A percentile compares a stretch with the other conserved stretches of the same genome.
These are phyloP conservation scores for Myriosclerotinia scirpicola DNA, from an alignment of 2,329 filamentous ascomycete species.

Conservation along the genomic window DNA sequence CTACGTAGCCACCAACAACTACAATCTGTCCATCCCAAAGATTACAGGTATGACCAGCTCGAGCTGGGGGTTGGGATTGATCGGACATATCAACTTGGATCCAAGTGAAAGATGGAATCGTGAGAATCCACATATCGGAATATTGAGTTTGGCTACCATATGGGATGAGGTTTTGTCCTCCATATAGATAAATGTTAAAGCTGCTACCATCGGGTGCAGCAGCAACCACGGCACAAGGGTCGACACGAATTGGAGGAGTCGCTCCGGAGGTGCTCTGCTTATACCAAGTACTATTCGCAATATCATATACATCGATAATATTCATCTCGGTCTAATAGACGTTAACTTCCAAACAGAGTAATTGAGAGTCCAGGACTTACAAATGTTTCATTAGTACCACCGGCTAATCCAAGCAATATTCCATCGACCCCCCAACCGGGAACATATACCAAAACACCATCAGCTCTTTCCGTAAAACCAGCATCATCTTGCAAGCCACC, in stretches of 20 bases:
- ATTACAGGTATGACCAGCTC: conserved; percentile 68
- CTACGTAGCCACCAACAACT: conserved; percentile 68
- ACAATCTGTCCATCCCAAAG: conserved; percentile 71
- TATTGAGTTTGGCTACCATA: conserved; percentile 58
- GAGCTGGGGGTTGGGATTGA: conserved; percentile 57
- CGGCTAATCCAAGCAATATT: conserved; percentile 69
- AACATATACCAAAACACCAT: conserved; percentile 70
- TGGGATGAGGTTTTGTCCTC: conserved; percentile 70
- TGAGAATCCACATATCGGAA: conserved; percentile 73
- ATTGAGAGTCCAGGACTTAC: conserved; percentile 44
- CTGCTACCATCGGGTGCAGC: conserved; percentile 70
- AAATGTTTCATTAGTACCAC: conserved; percentile 68
- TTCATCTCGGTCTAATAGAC: conserved; percentile 58
- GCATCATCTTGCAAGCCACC: conserved; percentile 65
- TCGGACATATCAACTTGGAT: conserved; percentile 58
- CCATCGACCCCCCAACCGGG: conserved; percentile 72
- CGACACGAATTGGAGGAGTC: conserved; percentile 64
- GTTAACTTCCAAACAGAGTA: conserved; percentile 22
- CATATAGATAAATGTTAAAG: conserved; percentile 77
- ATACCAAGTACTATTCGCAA: conserved; percentile 70
- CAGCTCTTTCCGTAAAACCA: conserved; percentile 71
- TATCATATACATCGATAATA: conserved; percentile 74
- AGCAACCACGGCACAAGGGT: conserved; percentile 69
- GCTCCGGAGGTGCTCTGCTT: conserved; percentile 68
- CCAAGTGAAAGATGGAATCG: conserved; percentile 72